Conservation (phyloP, 2,329 filamentous ascomycete genomes). For the Sporothrix dimorphospora region DNA sequence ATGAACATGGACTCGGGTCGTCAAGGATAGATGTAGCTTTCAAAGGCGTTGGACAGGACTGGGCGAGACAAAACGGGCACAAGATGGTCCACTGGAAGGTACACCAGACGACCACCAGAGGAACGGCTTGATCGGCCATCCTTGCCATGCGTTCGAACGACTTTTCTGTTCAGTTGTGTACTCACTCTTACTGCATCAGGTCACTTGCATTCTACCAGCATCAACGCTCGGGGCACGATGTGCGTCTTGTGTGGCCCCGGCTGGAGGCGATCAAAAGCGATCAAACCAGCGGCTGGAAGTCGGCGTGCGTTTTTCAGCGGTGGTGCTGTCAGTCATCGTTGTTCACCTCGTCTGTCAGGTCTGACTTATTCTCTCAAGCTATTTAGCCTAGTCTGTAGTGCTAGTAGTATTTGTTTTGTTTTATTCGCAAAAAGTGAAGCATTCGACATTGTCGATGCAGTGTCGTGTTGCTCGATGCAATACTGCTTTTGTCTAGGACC, state of each 20-base stretch:
- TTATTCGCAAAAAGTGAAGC: not conserved
- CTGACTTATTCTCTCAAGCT: not conserved
- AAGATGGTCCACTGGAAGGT: no score
- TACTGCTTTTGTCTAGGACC: not conserved
- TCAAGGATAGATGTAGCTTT: conserved; percentile 20
- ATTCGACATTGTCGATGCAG: not conserved
- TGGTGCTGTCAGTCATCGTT: not conserved
- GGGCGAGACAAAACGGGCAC: no score
- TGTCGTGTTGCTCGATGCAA: not conserved
- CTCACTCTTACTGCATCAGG: no score
- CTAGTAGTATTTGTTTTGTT: not conserved
- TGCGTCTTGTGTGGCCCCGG: conserved; percentile 17
- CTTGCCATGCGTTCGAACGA: conserved; percentile 3
- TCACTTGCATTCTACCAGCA: not conserved
- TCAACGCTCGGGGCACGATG: conserved; percentile 21
- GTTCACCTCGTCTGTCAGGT: not conserved
- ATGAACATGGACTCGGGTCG: not conserved
- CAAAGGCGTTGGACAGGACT: not conserved
- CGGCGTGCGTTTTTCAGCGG: not conserved
- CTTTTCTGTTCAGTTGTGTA: not conserved
- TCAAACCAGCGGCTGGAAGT: conserved; percentile 11
- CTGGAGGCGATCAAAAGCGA: conserved; percentile 25
- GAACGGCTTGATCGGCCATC: conserved; percentile 14
- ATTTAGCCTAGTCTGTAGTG: not conserved
- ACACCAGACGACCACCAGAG: not conserved